These are phyloP conservation scores for Pythium biforme DNA, from an alignment of 352 stramenopile species.

Conservation along the genomic window DNA sequence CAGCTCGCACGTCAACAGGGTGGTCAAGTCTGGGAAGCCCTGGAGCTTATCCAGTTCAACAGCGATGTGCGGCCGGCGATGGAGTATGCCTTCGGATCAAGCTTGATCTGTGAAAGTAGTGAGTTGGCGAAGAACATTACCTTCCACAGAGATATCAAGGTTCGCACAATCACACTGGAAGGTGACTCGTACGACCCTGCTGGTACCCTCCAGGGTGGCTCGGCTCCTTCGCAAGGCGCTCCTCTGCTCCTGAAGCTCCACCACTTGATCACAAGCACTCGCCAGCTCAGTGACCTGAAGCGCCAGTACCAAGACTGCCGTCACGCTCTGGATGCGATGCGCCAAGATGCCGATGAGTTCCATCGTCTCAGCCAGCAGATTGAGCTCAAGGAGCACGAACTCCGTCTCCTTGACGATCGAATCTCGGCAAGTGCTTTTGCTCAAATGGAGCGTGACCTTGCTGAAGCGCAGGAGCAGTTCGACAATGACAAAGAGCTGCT, in stretches of 20 bases:
- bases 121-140: conserved; percentile 88
- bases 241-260: conserved; percentile 84
- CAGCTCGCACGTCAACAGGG: conserved; percentile 88
- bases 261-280: conserved; percentile 70
- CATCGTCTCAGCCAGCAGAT: conserved; percentile 73
- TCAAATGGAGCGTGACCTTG: conserved; percentile 74
- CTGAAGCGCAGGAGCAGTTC: conserved; percentile 71
- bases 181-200: conserved; percentile 98
- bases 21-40: conserved; percentile 90
- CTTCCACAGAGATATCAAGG: conserved; percentile 92
- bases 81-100: conserved; percentile 98
- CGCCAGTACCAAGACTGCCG: conserved; percentile 66
- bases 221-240: conserved; percentile 68
- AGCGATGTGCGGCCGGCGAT: conserved; percentile 94
- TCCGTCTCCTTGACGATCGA: conserved; percentile 72
- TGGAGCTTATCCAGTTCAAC: conserved; percentile 97
- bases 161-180: conserved; percentile 96
- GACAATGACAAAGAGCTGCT: conserved; percentile 60
- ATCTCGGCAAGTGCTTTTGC: conserved; percentile 79
- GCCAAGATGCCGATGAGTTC: conserved; percentile 75
- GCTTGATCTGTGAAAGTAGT: conserved; percentile 97
- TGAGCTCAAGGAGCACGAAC: conserved; percentile 83
- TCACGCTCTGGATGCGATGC: conserved; percentile 60
- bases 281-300: conserved; percentile 63
- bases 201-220: conserved; percentile 94